phyloP scores from a whole-genome alignment of 441 rosid genomes.

The Capsella rubella region DNA sequence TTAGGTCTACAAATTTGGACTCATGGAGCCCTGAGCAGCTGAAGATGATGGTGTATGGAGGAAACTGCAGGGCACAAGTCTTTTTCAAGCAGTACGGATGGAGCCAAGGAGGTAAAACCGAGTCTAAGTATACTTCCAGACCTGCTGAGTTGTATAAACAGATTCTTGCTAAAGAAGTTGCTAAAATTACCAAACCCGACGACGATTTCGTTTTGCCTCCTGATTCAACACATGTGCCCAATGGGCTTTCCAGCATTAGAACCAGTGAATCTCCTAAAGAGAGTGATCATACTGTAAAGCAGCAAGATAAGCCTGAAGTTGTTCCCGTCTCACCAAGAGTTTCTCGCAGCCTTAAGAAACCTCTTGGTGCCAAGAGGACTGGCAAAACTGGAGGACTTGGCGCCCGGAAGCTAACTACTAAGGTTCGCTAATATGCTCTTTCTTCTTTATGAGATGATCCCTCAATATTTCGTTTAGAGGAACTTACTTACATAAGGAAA shows the following conservation, averaged over 20 bases:
- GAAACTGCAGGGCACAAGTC: slow-evolving; percentile 87
- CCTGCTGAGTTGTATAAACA: slow-evolving; percentile 93
- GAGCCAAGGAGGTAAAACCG: slow-evolving; percentile 83
- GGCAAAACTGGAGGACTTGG: slow-evolving; percentile 94
- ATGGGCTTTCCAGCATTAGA: slow-evolving; percentile 64
- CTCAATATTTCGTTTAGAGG: neutral
- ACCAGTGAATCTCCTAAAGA: slow-evolving; percentile 57
- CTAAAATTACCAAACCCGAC: slow-evolving; percentile 72
- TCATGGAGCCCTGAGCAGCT: slow-evolving; percentile 92
- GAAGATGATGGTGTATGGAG: slow-evolving; percentile 85
- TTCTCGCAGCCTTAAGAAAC: slow-evolving; percentile 76
- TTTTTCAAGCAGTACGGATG: slow-evolving; percentile 99
- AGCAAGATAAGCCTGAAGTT: slow-evolving; percentile 54
- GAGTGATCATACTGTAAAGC: slow-evolving; percentile 43
- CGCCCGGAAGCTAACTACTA: slow-evolving; percentile 81
- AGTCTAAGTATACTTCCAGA: slow-evolving; percentile 91
- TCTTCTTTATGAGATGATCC: neutral
- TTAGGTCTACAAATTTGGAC: slow-evolving; percentile 93
- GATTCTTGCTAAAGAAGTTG: slow-evolving; percentile 82
- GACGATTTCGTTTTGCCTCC: slow-evolving; percentile 67
- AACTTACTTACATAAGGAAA: neutral
- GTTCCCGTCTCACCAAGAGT: slow-evolving; percentile 58
- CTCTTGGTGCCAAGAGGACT: slow-evolving; percentile 76
- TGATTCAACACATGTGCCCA: slow-evolving; percentile 57
- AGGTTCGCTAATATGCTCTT: slow-evolving; percentile 55